These are phyloP conservation scores for Colletotrichum echinochloae DNA, from an alignment of 2,329 filamentous ascomycete species.

Conservation along the genomic window DNA sequence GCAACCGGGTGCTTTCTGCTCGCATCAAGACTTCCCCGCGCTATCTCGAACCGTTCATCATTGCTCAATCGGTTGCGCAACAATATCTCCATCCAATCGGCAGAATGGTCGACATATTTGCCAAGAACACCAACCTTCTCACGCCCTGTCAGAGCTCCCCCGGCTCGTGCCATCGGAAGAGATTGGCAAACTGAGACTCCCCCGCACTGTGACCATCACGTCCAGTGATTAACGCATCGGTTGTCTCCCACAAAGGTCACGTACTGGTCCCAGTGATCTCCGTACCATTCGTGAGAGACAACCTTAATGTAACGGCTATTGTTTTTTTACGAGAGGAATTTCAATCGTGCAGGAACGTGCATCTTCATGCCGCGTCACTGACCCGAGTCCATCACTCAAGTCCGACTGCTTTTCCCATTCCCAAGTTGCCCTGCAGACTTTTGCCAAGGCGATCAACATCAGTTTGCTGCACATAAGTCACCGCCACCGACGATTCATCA, in stretches of 20 bases:
- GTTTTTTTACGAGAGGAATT: neutral
- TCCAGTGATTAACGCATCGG: constrained; percentile 4
- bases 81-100: constrained; percentile 37
- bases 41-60: constrained; percentile 17
- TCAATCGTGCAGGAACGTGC: neutral
- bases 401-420: neutral
- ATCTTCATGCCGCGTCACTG: neutral
- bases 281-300: constrained; percentile 3
- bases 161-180: constrained; percentile 25
- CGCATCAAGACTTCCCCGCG: neutral
- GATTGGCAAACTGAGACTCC: constrained; percentile 1
- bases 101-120: constrained; percentile 8
- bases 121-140: constrained; percentile 1
- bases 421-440: neutral
- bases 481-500: neutral
- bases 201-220: neutral
- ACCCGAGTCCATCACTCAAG: neutral
- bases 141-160: neutral
- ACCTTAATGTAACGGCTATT: constrained; percentile 34
- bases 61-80: constrained; percentile 26
- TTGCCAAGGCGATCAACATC: constrained; percentile 32
- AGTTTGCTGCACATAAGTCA: constrained; percentile 1
- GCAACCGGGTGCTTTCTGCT: neutral
- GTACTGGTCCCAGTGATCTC: neutral
- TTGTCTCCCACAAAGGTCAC: constrained; percentile 7